phyloP scores from a whole-genome alignment of 2,329 filamentous ascomycete species.

The Nannizziopsis barbatae region DNA sequence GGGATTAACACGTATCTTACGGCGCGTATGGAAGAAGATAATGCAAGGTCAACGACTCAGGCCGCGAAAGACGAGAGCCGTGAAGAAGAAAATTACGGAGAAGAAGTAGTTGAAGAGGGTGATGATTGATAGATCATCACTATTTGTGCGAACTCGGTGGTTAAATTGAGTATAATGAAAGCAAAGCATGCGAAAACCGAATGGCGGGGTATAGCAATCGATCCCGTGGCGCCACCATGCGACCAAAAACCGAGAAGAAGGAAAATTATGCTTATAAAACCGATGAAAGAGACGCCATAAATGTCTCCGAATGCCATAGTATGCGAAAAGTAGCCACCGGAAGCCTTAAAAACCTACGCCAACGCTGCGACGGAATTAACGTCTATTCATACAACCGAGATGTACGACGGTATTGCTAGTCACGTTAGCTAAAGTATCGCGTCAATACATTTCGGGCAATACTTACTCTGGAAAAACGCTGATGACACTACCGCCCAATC shows the following conservation, averaged over 20 bases:
- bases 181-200: no score
- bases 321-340: background rate
- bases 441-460: background rate
- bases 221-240: no score
- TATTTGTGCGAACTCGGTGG: background rate
- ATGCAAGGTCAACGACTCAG: constrained; percentile 28
- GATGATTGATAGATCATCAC: constrained; percentile 11
- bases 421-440: background rate
- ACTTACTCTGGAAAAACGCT: constrained; percentile 75
- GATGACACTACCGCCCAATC: constrained; percentile 81
- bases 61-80: constrained; percentile 21
- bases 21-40: constrained; percentile 52
- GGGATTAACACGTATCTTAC: constrained; percentile 51
- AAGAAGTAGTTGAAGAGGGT: constrained; percentile 59
- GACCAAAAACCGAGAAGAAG: no score
- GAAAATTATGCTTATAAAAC: background rate
- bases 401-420: constrained; percentile 55
- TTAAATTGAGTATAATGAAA: background rate
- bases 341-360: constrained; percentile 7
- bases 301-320: no score
- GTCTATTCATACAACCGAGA: constrained; percentile 58
- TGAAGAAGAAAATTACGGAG: constrained; percentile 60
- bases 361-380: constrained; percentile 20
- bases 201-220: no score
- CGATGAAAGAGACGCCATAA: background rate